A percentile compares a stretch with the other conserved stretches of the same genome.
Evolutionary conservation across 352 stramenopile genomes (phyloP).

Genomic region (Globisporangium solare): DNA sequence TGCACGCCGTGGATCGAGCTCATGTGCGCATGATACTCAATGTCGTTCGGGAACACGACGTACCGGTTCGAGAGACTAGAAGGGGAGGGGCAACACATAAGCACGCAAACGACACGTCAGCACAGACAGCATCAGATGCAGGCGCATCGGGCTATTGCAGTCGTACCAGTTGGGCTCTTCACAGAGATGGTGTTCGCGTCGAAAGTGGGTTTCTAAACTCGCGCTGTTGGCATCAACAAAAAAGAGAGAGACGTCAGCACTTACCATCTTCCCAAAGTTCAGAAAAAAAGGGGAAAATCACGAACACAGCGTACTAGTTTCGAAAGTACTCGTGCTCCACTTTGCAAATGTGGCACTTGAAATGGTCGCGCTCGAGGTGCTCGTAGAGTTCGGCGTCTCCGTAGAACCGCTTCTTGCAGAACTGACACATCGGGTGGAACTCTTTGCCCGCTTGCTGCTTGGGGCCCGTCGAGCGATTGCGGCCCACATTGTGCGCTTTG

Average conservation of each 20-base stretch:
- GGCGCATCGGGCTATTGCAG: background rate
- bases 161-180: slow-evolving; percentile 77
- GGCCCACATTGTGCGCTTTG: slow-evolving; percentile 60
- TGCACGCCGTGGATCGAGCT: slow-evolving; percentile 64
- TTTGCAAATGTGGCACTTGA: slow-evolving; percentile 89
- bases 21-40: slow-evolving; percentile 87
- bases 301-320: slow-evolving; percentile 66
- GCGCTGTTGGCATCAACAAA: slow-evolving; percentile 35
- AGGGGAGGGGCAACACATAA: background rate
- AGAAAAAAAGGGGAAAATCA: background rate
- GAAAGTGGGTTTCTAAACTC: slow-evolving; percentile 83
- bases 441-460: slow-evolving; percentile 65
- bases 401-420: slow-evolving; percentile 86
- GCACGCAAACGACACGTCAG: background rate
- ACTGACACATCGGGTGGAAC: slow-evolving; percentile 87
- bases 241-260: slow-evolving; percentile 10
- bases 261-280: background rate
- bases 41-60: slow-evolving; percentile 81
- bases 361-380: slow-evolving; percentile 87
- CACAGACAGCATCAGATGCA: slow-evolving; percentile 8
- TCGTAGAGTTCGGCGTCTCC: slow-evolving; percentile 81
- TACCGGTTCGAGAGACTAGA: slow-evolving; percentile 76
- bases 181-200: slow-evolving; percentile 77
- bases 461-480: slow-evolving; percentile 29
- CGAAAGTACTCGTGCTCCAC: slow-evolving; percentile 85